Conservation (phyloP, 1,284 basidiomycete species). For the Cryptococcus sp. region DNA sequence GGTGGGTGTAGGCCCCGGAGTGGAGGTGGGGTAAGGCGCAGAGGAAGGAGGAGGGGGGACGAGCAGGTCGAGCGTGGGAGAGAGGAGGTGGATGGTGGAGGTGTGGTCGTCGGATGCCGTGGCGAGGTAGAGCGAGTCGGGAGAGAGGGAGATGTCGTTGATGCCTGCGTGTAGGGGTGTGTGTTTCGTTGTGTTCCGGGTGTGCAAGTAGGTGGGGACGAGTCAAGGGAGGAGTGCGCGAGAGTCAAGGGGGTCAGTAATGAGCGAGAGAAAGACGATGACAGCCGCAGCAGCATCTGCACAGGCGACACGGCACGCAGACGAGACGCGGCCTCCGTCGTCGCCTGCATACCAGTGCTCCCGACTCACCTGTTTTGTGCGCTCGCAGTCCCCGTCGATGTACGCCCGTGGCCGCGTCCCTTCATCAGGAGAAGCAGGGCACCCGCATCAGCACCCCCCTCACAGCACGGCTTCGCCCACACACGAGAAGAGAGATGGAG, state of each 20-base stretch:
- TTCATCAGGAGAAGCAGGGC: slow-evolving; percentile 4
- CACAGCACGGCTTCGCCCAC: too few relatives aligned
- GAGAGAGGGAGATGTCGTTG: slow-evolving; percentile 83
- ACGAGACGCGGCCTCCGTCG: too few relatives aligned
- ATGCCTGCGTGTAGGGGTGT: slow-evolving; percentile 59
- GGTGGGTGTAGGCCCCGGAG: not conserved
- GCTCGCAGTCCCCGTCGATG: slow-evolving; percentile 27
- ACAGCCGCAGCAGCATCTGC: not conserved
- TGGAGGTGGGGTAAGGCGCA: not conserved
- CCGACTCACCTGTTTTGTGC: slow-evolving; percentile 33
- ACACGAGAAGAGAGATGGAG: not conserved
- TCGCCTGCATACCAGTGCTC: too few relatives aligned
- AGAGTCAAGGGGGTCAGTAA: too few relatives aligned
- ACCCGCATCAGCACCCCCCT: too few relatives aligned
- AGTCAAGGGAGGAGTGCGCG: not conserved
- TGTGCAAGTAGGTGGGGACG: too few relatives aligned
- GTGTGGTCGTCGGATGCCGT: slow-evolving; percentile 88
- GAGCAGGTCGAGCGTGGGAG: slow-evolving; percentile 5
- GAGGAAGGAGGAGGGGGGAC: not conserved
- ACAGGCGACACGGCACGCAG: not conserved
- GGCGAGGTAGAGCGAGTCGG: slow-evolving; percentile 73
- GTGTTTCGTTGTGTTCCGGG: too few relatives aligned
- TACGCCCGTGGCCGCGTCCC: slow-evolving; percentile 32
- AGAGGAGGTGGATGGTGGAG: slow-evolving; percentile 60
- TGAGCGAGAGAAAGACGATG: not conserved